phyloP scores from a whole-genome alignment of 768 basidiomycete species.

The Hericium coralloides region DNA sequence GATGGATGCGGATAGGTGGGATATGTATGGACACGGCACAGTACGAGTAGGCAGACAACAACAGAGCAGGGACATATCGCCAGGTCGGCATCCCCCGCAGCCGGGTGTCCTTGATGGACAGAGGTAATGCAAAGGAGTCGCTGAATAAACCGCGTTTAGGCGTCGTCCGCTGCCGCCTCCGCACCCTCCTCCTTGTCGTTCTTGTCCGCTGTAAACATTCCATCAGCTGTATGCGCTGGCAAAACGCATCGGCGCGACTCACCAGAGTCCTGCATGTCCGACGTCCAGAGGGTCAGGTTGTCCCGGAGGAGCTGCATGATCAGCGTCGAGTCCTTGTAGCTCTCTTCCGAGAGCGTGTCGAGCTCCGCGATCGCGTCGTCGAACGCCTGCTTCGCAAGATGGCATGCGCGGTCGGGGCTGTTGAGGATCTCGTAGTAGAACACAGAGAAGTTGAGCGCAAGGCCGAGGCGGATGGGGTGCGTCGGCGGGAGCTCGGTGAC shows the following conservation, averaged over 20 bases:
- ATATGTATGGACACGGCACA: constrained; percentile 6
- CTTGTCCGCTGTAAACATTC: constrained; percentile 41
- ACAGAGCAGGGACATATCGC: neutral
- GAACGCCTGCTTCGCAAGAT: constrained; percentile 98
- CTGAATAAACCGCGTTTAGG: constrained; percentile 21
- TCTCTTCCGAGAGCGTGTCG: constrained; percentile 96
- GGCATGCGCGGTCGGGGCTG: constrained; percentile 96
- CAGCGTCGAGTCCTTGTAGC: constrained; percentile 97
- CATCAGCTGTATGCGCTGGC: too few relatives aligned
- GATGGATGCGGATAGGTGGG: constrained; percentile 1
- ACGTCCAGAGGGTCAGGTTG: constrained; percentile 97
- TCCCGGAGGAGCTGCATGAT: constrained; percentile 97
- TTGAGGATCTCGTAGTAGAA: constrained; percentile 99
- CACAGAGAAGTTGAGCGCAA: constrained; percentile 98
- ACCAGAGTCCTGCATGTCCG: constrained; percentile 94
- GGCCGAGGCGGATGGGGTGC: constrained; percentile 97
- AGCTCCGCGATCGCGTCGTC: constrained; percentile 99
- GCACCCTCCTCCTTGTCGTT: constrained; percentile 59
- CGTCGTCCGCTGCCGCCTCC: constrained; percentile 61
- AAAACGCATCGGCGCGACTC: constrained; percentile 19
- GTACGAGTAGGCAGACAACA: constrained; percentile 1
- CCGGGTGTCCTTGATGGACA: neutral
- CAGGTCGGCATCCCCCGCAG: neutral
- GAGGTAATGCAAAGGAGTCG: constrained; percentile 3
- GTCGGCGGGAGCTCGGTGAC: constrained; percentile 92